phyloP scores from a whole-genome alignment of 2,329 filamentous ascomycete genomes.

The Cercospora brassicicola region DNA sequence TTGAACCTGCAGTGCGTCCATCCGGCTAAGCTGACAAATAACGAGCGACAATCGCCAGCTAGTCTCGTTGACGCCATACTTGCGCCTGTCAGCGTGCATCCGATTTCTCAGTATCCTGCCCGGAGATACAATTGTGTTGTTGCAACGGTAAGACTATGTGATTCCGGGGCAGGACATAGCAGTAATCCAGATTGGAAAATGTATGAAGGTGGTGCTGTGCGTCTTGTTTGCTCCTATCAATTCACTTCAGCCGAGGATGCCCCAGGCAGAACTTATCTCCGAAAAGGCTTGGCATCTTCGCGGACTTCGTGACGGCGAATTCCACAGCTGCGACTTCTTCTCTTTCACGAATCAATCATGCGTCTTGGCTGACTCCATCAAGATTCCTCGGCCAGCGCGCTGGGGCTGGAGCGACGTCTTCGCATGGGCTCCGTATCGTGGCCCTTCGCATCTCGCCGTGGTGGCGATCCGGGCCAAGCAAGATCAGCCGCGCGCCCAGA shows the following conservation, averaged over 20 bases:
- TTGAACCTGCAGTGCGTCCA: background rate
- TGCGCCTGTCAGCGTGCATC: slow-evolving; percentile 6
- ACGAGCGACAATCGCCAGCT: background rate
- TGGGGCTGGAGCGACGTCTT: background rate
- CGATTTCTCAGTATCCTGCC: background rate
- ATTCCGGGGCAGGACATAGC: background rate
- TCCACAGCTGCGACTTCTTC: background rate
- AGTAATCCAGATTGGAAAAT: background rate
- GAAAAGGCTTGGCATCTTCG: background rate
- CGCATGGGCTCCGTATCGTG: background rate
- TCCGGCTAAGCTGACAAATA: slow-evolving; percentile 16
- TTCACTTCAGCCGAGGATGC: background rate
- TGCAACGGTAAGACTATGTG: background rate
- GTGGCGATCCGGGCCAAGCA: slow-evolving; percentile 1
- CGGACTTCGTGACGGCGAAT: background rate
- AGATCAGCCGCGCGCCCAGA: slow-evolving; percentile 2
- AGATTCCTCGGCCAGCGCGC: background rate
- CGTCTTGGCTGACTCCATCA: background rate
- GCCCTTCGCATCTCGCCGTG: slow-evolving; percentile 10
- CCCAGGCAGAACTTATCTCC: background rate
- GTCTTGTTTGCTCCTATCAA: background rate
- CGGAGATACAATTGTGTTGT: background rate
- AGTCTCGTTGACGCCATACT: slow-evolving; percentile 11
- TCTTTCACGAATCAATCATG: background rate
- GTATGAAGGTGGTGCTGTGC: background rate